Evolutionary conservation across 2,329 filamentous ascomycete species (phyloP).

Genomic region (Diplodia scrobiculata): DNA sequence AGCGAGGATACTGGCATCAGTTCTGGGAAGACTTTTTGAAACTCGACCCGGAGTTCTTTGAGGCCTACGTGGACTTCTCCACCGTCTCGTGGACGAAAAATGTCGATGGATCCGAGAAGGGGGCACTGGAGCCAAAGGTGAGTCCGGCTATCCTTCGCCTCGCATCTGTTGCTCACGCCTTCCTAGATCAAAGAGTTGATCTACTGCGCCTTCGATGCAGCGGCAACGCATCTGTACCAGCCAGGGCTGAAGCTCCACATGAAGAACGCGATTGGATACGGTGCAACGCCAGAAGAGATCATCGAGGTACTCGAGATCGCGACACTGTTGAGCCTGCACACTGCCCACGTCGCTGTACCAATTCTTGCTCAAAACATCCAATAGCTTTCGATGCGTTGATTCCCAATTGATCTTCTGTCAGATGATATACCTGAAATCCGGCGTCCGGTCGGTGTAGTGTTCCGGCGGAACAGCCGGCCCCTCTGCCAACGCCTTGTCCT

Average conservation of each 20-base stretch:
- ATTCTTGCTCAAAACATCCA: constrained; percentile 29
- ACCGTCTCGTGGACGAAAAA: constrained; percentile 48
- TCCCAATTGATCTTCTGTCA: not conserved
- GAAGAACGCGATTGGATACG: constrained; percentile 52
- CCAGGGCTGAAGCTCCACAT: constrained; percentile 54
- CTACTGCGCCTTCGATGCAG: constrained; percentile 54
- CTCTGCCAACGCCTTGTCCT: constrained; percentile 37
- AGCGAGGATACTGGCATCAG: constrained; percentile 52
- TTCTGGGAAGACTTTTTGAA: constrained; percentile 52
- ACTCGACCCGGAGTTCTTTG: constrained; percentile 54
- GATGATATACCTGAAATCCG: constrained; percentile 7
- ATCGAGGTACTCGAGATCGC: constrained; percentile 54
- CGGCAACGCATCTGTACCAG: constrained; percentile 53
- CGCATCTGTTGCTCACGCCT: not conserved
- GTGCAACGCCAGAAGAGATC: constrained; percentile 52
- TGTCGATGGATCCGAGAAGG: constrained; percentile 34
- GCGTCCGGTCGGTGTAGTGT: constrained; percentile 3
- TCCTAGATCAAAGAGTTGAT: constrained; percentile 49
- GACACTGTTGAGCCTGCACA: constrained; percentile 40
- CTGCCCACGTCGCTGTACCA: constrained; percentile 37
- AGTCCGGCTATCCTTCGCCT: not conserved
- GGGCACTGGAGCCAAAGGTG: constrained; percentile 51
- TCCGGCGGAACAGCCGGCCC: constrained; percentile 16
- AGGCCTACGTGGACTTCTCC: constrained; percentile 52
- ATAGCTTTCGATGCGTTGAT: too few relatives aligned